Evolutionary conservation across 169 alveolate species (phyloP).

Genomic region (Plasmodium cynomolgi): DNA sequence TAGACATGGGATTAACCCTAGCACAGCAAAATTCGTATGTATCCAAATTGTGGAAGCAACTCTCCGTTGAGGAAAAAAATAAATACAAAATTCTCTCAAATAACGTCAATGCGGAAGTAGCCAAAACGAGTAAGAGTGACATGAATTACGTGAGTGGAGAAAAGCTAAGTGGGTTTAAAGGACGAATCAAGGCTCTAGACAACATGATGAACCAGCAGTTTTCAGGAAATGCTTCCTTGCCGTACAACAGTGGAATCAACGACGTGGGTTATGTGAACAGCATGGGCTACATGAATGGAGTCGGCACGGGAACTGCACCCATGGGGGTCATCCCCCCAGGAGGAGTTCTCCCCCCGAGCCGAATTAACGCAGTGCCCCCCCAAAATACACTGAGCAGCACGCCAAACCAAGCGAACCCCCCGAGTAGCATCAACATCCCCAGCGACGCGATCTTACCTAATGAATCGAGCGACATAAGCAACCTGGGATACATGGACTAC

Average conservation of each 20-base stretch:
- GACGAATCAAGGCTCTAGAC: constrained; percentile 61
- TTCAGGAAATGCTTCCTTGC: not conserved
- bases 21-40: constrained; percentile 73
- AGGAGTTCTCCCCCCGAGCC: not conserved
- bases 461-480: not conserved
- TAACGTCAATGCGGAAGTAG: constrained; percentile 39
- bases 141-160: constrained; percentile 16
- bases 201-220: constrained; percentile 42
- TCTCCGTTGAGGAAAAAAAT: constrained; percentile 56
- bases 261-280: not conserved
- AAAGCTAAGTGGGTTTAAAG: constrained; percentile 36
- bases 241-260: not conserved
- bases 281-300: not conserved
- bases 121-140: constrained; percentile 20
- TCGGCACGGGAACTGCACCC: not conserved
- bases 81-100: constrained; percentile 46
- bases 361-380: not conserved
- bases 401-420: not conserved
- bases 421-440: not conserved
- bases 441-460: not conserved
- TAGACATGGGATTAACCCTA: constrained; percentile 57
- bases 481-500: not conserved
- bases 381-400: not conserved
- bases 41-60: constrained; percentile 71
- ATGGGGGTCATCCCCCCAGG: not conserved